A percentile compares a stretch with the other conserved stretches of the same genome.
Conservation (phyloP, 257 asterid species). For the Plectranthus barbatus region DNA sequence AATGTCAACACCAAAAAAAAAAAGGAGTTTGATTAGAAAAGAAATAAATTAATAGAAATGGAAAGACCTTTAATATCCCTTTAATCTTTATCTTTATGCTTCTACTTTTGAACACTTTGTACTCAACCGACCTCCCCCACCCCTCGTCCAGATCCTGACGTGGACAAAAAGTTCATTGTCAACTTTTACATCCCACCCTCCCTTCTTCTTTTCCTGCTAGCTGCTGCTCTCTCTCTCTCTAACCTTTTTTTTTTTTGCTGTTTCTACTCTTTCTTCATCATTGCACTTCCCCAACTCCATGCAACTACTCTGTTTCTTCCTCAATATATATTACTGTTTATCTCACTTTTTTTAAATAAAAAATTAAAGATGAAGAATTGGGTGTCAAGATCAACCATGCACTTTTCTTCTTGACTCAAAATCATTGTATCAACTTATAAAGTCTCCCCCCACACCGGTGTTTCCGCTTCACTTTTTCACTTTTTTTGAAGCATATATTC, state of each 20-base stretch:
- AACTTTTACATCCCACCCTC: constrained; percentile 23
- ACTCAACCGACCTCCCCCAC: constrained; percentile 31
- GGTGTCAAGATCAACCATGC: constrained; percentile 23
- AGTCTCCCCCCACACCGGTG: background rate
- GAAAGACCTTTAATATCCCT: constrained; percentile 21
- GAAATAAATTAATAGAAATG: constrained; percentile 19
- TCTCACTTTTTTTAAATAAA: too few species aligned
- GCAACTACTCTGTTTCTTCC: background rate
- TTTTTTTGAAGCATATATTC: constrained; percentile 25
- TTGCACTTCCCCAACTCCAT: background rate
- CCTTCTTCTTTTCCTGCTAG: constrained; percentile 12
- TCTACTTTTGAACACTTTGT: constrained; percentile 44
- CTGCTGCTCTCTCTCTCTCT: constrained; percentile 40
- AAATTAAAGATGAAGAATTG: too few species aligned
- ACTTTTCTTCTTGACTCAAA: constrained; percentile 11
- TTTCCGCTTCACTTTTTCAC: constrained; percentile 11
- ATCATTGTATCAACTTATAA: constrained; percentile 7
- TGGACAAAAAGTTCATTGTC: constrained; percentile 63
- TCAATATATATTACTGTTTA: background rate
- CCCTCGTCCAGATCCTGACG: constrained; percentile 38
- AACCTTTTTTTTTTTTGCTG: constrained; percentile 2
- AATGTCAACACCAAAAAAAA: constrained; percentile 6
- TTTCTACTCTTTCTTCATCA: background rate
- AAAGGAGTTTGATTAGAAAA: background rate
- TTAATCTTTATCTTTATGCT: constrained; percentile 37